Evolutionary conservation across 805 yeast genomes (phyloP).

Genomic region (Suhomyces tanzawaensis): DNA sequence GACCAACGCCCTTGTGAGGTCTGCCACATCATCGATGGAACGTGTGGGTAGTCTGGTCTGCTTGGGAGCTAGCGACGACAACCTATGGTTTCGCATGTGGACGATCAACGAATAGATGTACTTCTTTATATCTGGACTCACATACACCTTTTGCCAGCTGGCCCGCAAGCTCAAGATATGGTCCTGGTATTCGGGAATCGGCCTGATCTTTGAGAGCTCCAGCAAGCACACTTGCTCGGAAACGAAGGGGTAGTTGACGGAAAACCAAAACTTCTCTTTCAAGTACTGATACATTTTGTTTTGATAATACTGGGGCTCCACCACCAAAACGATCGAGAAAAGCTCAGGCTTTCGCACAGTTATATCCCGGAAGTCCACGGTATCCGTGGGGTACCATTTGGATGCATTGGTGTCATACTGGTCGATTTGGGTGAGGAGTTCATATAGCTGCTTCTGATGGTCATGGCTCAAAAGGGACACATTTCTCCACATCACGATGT

Average conservation of each 20-base stretch:
- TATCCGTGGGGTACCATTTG: slow-evolving; percentile 1
- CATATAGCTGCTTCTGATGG: slow-evolving; percentile 9
- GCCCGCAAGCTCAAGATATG: not conserved
- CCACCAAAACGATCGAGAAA: slow-evolving; percentile 9
- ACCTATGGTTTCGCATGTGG: slow-evolving; percentile 36
- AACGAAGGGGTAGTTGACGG: slow-evolving; percentile 10
- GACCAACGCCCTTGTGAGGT: slow-evolving; percentile 28
- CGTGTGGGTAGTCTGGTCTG: slow-evolving; percentile 33
- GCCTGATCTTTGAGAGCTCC: slow-evolving; percentile 1
- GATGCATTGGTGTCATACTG: slow-evolving; percentile 9
- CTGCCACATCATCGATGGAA: slow-evolving; percentile 27
- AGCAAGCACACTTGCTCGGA: slow-evolving; percentile 6
- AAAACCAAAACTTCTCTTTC: slow-evolving; percentile 15
- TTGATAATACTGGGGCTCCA: slow-evolving; percentile 6
- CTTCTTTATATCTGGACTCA: slow-evolving; percentile 35
- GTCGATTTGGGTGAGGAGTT: slow-evolving; percentile 8
- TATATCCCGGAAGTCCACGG: slow-evolving; percentile 2
- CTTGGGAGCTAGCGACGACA: slow-evolving; percentile 37
- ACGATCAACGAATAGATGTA: slow-evolving; percentile 39
- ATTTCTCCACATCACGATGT: slow-evolving; percentile 7
- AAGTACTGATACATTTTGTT: slow-evolving; percentile 10
- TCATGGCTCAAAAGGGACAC: slow-evolving; percentile 2
- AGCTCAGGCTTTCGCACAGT: slow-evolving; percentile 6
- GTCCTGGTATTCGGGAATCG: slow-evolving; percentile 1
- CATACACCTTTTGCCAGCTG: slow-evolving; percentile 17